Conservation (phyloP, 2,329 filamentous ascomycete genomes). For the Pyrenophora tritici-repentis region DNA sequence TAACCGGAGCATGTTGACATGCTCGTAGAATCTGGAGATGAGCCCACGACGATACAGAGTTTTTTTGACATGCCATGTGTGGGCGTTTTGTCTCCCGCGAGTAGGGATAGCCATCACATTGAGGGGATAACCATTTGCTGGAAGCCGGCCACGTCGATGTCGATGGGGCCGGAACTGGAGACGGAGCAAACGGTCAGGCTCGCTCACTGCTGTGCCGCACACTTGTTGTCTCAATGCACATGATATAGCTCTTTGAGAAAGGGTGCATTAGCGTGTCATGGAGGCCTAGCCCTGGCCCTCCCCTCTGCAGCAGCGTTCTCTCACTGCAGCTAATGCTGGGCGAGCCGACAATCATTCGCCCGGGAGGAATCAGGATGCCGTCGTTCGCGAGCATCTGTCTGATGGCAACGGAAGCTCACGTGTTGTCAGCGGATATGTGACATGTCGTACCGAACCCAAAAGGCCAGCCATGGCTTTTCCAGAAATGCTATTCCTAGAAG, state of each 20-base stretch:
- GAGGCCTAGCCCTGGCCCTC: constrained; percentile 17
- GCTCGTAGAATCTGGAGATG: constrained; percentile 9
- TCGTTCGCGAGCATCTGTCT: no score
- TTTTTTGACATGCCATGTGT: no score
- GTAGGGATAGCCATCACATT: not conserved
- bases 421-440: no score
- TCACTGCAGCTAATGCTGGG: constrained; percentile 4
- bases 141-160: constrained; percentile 36
- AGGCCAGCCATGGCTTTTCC: not conserved
- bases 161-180: constrained; percentile 14
- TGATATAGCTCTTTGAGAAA: constrained; percentile 23
- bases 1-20: constrained; percentile 14
- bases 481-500: constrained; percentile 1
- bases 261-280: constrained; percentile 30
- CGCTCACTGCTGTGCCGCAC: constrained; percentile 18
- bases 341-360: constrained; percentile 9
- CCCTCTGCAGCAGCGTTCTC: constrained; percentile 16
- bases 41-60: no score
- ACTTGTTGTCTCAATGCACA: constrained; percentile 22
- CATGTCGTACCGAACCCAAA: not conserved
- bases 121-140: constrained; percentile 23
- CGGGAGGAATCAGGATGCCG: not conserved
- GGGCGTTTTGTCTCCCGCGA: not conserved
- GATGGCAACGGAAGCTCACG: no score
- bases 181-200: constrained; percentile 22